These are phyloP conservation scores for Sporormia fimetaria DNA, from an alignment of 495 filamentous ascomycete genomes.

Conservation along the genomic window DNA sequence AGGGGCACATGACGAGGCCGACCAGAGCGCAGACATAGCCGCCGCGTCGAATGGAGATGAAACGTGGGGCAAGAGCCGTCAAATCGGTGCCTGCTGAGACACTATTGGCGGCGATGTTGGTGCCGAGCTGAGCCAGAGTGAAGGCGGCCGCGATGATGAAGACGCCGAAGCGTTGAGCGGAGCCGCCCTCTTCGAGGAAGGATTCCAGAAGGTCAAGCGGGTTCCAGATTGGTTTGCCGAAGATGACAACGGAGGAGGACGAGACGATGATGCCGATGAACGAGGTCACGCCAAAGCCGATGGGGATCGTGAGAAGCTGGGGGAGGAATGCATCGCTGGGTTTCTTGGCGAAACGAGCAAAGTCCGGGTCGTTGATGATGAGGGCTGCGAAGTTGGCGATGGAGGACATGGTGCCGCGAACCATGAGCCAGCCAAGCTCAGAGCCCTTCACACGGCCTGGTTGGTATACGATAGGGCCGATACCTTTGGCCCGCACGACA, in stretches of 20 bases:
- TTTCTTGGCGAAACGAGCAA: slow-evolving; percentile 71
- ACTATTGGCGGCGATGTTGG: slow-evolving; percentile 88
- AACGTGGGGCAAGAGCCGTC: slow-evolving; percentile 81
- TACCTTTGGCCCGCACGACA: slow-evolving; percentile 67
- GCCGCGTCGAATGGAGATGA: slow-evolving; percentile 77
- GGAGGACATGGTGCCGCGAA: slow-evolving; percentile 74
- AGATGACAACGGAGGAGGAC: slow-evolving; percentile 72
- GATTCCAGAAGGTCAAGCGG: slow-evolving; percentile 62
- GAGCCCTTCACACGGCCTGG: slow-evolving; percentile 51
- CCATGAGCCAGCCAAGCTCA: slow-evolving; percentile 65
- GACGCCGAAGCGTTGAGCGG: slow-evolving; percentile 71
- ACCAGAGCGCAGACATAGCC: slow-evolving; percentile 79
- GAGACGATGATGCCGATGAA: slow-evolving; percentile 93
- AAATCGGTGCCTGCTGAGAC: slow-evolving; percentile 81
- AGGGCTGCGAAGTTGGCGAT: slow-evolving; percentile 91
- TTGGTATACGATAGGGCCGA: slow-evolving; percentile 77
- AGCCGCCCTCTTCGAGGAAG: slow-evolving; percentile 65
- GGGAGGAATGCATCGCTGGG: slow-evolving; percentile 81
- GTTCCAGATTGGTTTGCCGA: slow-evolving; percentile 71
- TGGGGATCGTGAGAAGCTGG: slow-evolving; percentile 75
- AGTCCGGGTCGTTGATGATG: slow-evolving; percentile 73
- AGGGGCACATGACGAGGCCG: slow-evolving; percentile 82
- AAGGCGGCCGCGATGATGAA: slow-evolving; percentile 80
- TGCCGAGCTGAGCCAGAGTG: slow-evolving; percentile 76
- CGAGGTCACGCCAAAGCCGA: slow-evolving; percentile 77